Percentiles rank a stretch among this genome's conserved stretches.
These are phyloP conservation scores for Agrocybe chaxingu DNA, from an alignment of 768 basidiomycete genomes.

Conservation along the genomic window DNA sequence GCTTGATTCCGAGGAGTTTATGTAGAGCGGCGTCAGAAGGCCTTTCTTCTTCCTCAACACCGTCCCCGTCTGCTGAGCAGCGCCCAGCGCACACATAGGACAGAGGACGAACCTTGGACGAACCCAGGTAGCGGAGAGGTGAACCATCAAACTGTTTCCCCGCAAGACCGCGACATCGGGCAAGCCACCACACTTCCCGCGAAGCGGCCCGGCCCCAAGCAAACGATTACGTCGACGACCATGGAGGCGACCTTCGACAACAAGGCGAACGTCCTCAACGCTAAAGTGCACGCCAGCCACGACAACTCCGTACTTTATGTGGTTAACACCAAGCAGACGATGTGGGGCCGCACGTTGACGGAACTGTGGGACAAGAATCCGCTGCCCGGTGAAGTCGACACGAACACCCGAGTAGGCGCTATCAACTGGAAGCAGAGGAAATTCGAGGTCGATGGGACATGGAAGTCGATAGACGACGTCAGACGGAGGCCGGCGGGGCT, in stretches of 20 bases:
- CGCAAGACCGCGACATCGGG: no score
- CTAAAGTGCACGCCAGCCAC: constrained; percentile 37
- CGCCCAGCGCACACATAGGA: no score
- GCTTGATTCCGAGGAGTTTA: not conserved
- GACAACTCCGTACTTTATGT: constrained; percentile 44
- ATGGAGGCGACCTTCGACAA: constrained; percentile 57
- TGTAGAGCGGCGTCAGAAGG: no score
- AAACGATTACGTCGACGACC: not conserved
- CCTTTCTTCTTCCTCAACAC: no score
- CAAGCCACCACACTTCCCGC: no score
- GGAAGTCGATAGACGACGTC: constrained; percentile 36
- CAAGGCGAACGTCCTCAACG: constrained; percentile 45
- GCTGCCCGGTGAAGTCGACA: constrained; percentile 21
- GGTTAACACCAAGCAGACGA: constrained; percentile 39
- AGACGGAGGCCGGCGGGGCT: constrained; percentile 36
- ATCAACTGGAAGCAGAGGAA: constrained; percentile 50
- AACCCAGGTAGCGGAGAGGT: no score
- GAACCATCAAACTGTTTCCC: no score
- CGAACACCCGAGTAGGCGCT: constrained; percentile 35
- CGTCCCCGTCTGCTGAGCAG: no score
- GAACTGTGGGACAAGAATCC: constrained; percentile 48
- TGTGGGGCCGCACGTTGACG: constrained; percentile 41
- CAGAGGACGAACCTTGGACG: no score
- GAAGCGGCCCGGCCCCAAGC: not conserved
- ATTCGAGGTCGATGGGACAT: constrained; percentile 42